These are phyloP conservation scores for Penicillium occitanis DNA, from an alignment of 2,329 filamentous ascomycete species.

Conservation along the genomic window DNA sequence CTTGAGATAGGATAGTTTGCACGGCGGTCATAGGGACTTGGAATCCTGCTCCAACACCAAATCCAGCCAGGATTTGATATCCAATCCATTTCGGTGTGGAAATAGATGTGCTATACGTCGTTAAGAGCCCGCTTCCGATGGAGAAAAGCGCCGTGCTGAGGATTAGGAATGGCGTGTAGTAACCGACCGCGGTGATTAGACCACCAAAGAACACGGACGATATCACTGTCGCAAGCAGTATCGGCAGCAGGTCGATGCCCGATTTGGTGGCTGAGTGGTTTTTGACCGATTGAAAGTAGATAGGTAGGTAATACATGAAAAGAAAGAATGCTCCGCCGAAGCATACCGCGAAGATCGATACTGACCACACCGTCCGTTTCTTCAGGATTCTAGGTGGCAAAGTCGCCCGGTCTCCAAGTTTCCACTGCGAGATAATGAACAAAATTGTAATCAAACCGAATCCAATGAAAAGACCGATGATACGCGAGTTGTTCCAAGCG, in stretches of 20 bases:
- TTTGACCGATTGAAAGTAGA: constrained; percentile 48
- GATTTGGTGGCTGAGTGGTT: constrained; percentile 34
- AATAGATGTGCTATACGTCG: constrained; percentile 23
- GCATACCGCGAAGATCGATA: constrained; percentile 39
- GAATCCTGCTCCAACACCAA: constrained; percentile 28
- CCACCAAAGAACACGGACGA: constrained; percentile 31
- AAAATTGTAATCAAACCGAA: constrained; percentile 40
- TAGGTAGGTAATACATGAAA: constrained; percentile 49
- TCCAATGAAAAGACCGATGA: constrained; percentile 50
- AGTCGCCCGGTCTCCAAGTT: constrained; percentile 43
- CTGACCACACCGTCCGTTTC: constrained; percentile 37
- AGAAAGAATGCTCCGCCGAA: constrained; percentile 38
- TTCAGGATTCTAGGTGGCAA: constrained; percentile 41
- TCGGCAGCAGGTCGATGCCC: constrained; percentile 46
- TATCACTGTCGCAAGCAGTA: constrained; percentile 38
- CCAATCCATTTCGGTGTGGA: constrained; percentile 31
- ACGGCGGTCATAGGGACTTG: constrained; percentile 30
- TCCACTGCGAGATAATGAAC: constrained; percentile 40
- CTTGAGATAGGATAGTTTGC: constrained; percentile 27
- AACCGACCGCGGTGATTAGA: constrained; percentile 29
- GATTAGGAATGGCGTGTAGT: constrained; percentile 30
- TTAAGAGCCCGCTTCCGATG: constrained; percentile 25
- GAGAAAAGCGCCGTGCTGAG: constrained; percentile 27
- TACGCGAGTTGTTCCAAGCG: constrained; percentile 38
- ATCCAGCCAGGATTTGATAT: constrained; percentile 34